These are phyloP conservation scores for Ploettnerulaceae sp. DNA, from an alignment of 2,329 filamentous ascomycete species.

Conservation along the genomic window DNA sequence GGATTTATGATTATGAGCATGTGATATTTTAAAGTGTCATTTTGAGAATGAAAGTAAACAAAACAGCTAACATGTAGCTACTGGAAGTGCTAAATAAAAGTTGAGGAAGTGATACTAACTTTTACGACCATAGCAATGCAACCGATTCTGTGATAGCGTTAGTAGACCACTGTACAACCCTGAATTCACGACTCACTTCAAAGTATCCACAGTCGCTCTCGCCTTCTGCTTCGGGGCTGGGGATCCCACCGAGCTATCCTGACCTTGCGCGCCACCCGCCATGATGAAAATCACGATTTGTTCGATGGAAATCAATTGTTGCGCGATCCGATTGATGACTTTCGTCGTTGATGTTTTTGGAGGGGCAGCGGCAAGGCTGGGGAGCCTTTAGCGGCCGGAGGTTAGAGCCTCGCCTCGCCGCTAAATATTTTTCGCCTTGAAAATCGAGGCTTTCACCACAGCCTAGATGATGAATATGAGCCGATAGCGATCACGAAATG, in stretches of 20 bases:
- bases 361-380: slow-evolving; percentile 24
- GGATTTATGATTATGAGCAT: slow-evolving; percentile 20
- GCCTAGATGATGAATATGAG: slow-evolving; percentile 4
- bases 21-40: slow-evolving; percentile 22
- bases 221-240: slow-evolving; percentile 64
- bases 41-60: background rate
- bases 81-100: background rate
- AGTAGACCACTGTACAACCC: slow-evolving; percentile 12
- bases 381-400: slow-evolving; percentile 8
- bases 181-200: slow-evolving; percentile 54
- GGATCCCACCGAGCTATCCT: slow-evolving; percentile 52
- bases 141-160: slow-evolving; percentile 30
- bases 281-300: slow-evolving; percentile 41
- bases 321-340: slow-evolving; percentile 11
- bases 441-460: background rate
- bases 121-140: slow-evolving; percentile 36
- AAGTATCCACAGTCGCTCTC: slow-evolving; percentile 76
- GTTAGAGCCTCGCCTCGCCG: slow-evolving; percentile 12
- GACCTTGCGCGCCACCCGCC: slow-evolving; percentile 45
- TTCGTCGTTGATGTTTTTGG: slow-evolving; percentile 13
- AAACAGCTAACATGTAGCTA: background rate
- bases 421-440: slow-evolving; percentile 4
- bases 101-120: slow-evolving; percentile 21
- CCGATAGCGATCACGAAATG: slow-evolving; percentile 26
- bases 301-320: slow-evolving; percentile 25